Percentiles rank a stretch among this genome's conserved stretches.
Conservation (phyloP, 2,329 filamentous ascomycete species). For the Calonectria hawksworthii region DNA sequence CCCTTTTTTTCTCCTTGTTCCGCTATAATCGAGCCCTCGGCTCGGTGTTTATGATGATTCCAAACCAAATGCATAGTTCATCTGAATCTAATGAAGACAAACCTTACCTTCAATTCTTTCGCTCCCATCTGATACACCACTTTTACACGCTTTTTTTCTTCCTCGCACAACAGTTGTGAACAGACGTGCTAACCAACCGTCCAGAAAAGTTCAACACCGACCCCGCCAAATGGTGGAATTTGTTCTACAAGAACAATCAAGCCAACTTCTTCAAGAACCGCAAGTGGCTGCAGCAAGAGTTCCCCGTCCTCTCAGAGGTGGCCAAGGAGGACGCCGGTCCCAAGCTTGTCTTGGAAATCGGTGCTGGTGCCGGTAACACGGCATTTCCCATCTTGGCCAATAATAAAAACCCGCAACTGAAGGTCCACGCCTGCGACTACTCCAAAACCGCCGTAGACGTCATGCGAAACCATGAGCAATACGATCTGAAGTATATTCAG, state of each 20-base stretch:
- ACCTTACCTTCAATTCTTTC: slow-evolving; percentile 74
- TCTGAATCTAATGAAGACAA: slow-evolving; percentile 77
- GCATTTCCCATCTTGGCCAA: slow-evolving; percentile 90
- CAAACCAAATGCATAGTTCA: slow-evolving; percentile 76
- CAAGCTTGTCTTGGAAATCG: slow-evolving; percentile 86
- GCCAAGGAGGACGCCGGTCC: slow-evolving; percentile 78
- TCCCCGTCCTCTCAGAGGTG: slow-evolving; percentile 86
- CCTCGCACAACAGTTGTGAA: slow-evolving; percentile 21
- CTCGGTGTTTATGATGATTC: slow-evolving; percentile 69
- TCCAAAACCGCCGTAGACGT: slow-evolving; percentile 95
- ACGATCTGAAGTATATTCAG: slow-evolving; percentile 79
- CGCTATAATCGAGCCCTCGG: neutral
- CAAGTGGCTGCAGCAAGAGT: slow-evolving; percentile 97
- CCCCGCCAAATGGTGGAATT: slow-evolving; percentile 97
- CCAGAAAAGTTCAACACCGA: slow-evolving; percentile 86
- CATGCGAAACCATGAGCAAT: slow-evolving; percentile 85
- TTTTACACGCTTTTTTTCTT: slow-evolving; percentile 25
- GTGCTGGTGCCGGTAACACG: slow-evolving; percentile 95
- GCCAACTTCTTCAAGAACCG: slow-evolving; percentile 99
- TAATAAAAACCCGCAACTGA: slow-evolving; percentile 86
- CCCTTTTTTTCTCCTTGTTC: slow-evolving; percentile 8
- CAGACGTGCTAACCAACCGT: slow-evolving; percentile 55
- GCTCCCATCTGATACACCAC: slow-evolving; percentile 76
- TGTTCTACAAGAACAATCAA: slow-evolving; percentile 98
- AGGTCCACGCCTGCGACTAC: slow-evolving; percentile 95